These are phyloP conservation scores for Suillus subalutaceus DNA, from an alignment of 768 basidiomycete genomes.

Conservation along the genomic window DNA sequence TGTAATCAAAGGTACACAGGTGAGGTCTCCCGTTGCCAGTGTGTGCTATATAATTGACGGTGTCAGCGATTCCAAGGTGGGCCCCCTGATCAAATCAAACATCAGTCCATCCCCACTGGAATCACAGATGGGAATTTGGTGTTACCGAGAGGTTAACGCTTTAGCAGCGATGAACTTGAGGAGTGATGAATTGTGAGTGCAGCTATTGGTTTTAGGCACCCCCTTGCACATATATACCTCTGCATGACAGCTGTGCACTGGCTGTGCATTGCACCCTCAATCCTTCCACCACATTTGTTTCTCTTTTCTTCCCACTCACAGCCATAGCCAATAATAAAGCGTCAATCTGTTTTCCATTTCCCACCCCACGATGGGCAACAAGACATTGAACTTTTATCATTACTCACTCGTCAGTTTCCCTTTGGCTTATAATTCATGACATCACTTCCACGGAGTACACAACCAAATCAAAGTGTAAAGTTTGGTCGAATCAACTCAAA, in stretches of 20 bases:
- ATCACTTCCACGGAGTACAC: too few relatives aligned
- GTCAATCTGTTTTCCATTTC: not conserved
- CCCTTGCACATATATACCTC: too few relatives aligned
- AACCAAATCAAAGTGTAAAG: too few relatives aligned
- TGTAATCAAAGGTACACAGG: not conserved
- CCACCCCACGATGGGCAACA: not conserved
- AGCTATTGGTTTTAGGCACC: too few relatives aligned
- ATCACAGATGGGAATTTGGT: not conserved
- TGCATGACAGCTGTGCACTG: too few relatives aligned
- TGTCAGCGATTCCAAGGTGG: not conserved
- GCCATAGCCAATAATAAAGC: not conserved
- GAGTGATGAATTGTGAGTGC: not conserved
- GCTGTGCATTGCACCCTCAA: too few relatives aligned
- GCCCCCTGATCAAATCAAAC: not conserved
- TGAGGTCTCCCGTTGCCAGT: not conserved
- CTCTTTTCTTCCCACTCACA: not conserved
- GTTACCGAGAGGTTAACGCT: not conserved
- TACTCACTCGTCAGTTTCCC: not conserved
- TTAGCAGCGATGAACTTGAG: not conserved
- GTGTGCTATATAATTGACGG: not conserved
- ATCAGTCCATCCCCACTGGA: not conserved
- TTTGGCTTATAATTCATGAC: too few relatives aligned
- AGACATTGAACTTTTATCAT: not conserved
- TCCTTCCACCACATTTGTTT: not conserved
- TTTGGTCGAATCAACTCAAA: too few relatives aligned